Conservation (phyloP, 257 asterid genomes). For the Plantago ovata region DNA sequence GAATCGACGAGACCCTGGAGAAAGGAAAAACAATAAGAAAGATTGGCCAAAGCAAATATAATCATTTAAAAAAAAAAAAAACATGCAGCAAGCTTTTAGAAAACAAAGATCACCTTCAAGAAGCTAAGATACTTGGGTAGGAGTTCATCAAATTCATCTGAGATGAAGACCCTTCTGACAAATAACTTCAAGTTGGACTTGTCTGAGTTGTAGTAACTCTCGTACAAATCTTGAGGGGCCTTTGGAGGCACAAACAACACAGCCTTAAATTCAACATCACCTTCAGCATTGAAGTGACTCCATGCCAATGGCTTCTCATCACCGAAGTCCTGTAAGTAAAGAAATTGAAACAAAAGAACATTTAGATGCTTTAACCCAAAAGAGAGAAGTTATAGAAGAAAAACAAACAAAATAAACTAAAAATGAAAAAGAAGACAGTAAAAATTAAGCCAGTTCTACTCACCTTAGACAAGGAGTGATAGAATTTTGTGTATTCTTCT, state of each 20-base stretch:
- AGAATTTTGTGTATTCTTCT: conserved; percentile 78
- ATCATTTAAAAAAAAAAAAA: background rate
- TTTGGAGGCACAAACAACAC: conserved; percentile 84
- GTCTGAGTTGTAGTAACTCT: conserved; percentile 80
- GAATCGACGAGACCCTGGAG: conserved; percentile 97
- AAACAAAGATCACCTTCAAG: conserved; percentile 52
- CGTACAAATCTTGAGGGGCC: conserved; percentile 92
- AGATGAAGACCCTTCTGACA: conserved; percentile 84
- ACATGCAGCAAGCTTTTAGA: background rate
- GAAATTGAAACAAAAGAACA: conserved; percentile 3
- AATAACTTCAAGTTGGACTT: conserved; percentile 79
- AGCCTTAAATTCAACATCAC: conserved; percentile 95
- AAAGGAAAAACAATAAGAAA: conserved; percentile 18
- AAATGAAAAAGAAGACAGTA: background rate
- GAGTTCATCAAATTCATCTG: conserved; percentile 92
- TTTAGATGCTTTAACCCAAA: background rate
- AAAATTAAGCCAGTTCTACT: background rate
- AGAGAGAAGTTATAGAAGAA: background rate
- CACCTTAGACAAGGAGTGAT: conserved; percentile 87
- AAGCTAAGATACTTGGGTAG: conserved; percentile 90
- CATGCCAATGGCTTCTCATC: conserved; percentile 83
- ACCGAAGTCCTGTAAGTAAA: conserved; percentile 57
- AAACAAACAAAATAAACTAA: background rate
- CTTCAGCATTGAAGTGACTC: conserved; percentile 96
- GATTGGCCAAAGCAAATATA: background rate